These are phyloP conservation scores for Scytalidium sp. DNA, from an alignment of 2,329 filamentous ascomycete genomes.

Conservation along the genomic window DNA sequence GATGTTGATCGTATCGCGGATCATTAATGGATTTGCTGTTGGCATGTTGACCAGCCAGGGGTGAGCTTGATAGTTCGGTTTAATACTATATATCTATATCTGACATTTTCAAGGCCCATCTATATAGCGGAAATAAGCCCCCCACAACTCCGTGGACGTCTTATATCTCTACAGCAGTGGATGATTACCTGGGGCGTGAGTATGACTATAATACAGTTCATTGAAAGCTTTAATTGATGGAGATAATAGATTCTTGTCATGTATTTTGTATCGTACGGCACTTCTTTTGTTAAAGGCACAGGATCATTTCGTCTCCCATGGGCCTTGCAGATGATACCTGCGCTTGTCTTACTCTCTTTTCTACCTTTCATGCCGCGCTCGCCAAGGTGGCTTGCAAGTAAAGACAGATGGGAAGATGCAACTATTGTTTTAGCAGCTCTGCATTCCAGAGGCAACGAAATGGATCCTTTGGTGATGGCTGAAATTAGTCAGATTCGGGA, in stretches of 20 bases:
- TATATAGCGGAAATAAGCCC: conserved; percentile 61
- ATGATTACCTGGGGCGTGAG: conserved; percentile 39
- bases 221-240: neutral
- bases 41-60: conserved; percentile 33
- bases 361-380: conserved; percentile 61
- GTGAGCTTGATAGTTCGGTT: neutral
- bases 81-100: conserved; percentile 35
- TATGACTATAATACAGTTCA: neutral
- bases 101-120: conserved; percentile 70
- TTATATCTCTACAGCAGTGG: conserved; percentile 43
- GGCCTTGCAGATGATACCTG: conserved; percentile 62
- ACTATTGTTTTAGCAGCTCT: conserved; percentile 34
- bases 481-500: conserved; percentile 30
- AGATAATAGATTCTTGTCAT: conserved; percentile 37
- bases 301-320: conserved; percentile 61
- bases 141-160: conserved; percentile 37
- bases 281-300: conserved; percentile 37
- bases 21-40: conserved; percentile 69
- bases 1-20: conserved; percentile 65
- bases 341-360: conserved; percentile 52
- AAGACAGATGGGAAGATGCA: conserved; percentile 56
- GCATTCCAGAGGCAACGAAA: conserved; percentile 51
- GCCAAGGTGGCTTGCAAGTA: conserved; percentile 59
- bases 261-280: conserved; percentile 46
- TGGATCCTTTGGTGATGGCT: conserved; percentile 52